Base-by-base conservation (phyloP, 1,284 basidiomycete genomes). In the Cryptococcus sp. region DNA sequence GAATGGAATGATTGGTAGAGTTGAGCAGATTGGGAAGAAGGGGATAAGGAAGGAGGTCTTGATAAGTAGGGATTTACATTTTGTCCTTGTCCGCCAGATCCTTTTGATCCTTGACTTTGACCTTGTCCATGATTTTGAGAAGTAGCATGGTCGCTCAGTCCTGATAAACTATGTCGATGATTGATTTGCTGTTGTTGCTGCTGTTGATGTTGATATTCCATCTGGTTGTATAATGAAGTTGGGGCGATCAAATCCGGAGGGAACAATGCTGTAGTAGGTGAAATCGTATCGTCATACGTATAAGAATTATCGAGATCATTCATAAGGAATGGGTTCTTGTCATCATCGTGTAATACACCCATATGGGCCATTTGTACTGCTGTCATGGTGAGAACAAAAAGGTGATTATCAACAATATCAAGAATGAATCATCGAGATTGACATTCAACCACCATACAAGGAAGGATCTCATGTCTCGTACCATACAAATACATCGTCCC, bases 1-100 rank as follows among this genome's bases (percentile, higher is more conserved):
- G 71, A 72, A 35, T 60, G 61, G 36, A 67, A 61, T 5, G 59
- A 61, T n/a, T 54, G 55, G 14, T 55, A 50, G 6, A 57, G 52
- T 4, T 56, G 52, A 7, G 56, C 51, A 10, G 62, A 48, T 44
- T 58, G 55, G 4, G 59, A 64, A 1, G 62, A 53, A n/a, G 61
- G 60, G 4, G 54, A 62, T 10, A 58, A 35, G 14, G 61, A 53
- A 5, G 56, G 57, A 4, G 58, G 57, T 11, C 58, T 52, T 8
- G 55, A 62, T 23, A 56, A 46, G 37, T 58, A 58, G 3, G 52
- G 52, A 11, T 53, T 43, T 3, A 46, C 1, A 10, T 35, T 36
- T 45, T 15, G 41, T 45, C 15, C 30, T 5, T 50, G 32, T 33
- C 37, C 37, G 5, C 10, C 14, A 7, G 30, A 15, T 8, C 15